phyloP scores from a whole-genome alignment of 228 moss, liverwort and hornwort genomes.

The Sphagnum fallax region DNA sequence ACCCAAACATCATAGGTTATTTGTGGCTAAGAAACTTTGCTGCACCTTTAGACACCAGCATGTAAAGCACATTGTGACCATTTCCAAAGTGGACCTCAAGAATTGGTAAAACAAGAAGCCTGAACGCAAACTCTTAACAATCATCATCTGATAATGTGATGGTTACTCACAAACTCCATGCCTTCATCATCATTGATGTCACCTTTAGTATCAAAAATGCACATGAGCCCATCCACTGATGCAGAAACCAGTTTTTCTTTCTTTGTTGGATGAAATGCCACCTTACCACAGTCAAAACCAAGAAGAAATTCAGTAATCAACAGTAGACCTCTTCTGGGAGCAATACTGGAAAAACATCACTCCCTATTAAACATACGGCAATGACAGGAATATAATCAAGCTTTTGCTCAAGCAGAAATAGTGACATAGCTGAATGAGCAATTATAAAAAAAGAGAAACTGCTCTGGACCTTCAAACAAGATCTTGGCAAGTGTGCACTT shows the following conservation, averaged over 20 bases:
- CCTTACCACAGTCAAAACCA: conserved; percentile 18
- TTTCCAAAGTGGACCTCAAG: no score
- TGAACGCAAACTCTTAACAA: no score
- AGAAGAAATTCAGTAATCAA: background rate
- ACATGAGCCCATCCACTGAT: conserved; percentile 91
- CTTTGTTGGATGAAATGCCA: conserved; percentile 76
- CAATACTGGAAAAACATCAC: background rate
- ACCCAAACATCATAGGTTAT: background rate
- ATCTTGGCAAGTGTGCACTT: no score
- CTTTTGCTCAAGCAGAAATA: no score
- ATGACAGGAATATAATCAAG: no score
- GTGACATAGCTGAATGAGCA: no score
- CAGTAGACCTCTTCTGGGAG: background rate
- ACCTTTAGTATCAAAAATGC: conserved; percentile 53
- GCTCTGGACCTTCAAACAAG: no score
- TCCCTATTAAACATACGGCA: no score
- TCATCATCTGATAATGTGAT: background rate
- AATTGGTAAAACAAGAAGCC: no score
- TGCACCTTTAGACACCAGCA: background rate
- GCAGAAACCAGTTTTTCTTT: conserved; percentile 69
- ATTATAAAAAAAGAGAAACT: no score
- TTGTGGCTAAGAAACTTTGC: background rate
- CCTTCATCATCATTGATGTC: conserved; percentile 62
- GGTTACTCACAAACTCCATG: conserved; percentile 51
- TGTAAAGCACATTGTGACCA: background rate